phyloP scores from a whole-genome alignment of 352 stramenopile genomes.

The Aphanomyces euteiches region DNA sequence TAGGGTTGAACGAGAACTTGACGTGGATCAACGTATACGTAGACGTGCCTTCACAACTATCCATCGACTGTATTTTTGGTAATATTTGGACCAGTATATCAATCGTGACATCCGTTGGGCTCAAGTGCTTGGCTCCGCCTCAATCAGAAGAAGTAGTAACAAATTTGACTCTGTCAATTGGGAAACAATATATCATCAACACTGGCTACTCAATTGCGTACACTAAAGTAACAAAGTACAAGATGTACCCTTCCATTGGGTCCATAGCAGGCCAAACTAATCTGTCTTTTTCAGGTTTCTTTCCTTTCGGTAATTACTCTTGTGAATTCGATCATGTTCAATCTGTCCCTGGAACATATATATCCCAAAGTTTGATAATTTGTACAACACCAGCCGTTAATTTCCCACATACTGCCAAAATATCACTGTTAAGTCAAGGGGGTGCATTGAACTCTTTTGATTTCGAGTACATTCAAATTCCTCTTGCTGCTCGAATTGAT shows the following conservation, averaged over 20 bases:
- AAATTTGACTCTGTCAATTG: background rate
- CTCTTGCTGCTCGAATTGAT: background rate
- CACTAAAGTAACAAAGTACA: background rate
- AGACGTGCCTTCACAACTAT: background rate
- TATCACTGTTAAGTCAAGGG: background rate
- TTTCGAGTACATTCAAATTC: background rate
- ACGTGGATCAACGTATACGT: constrained; percentile 5
- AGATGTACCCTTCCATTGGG: background rate
- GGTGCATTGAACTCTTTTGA: background rate
- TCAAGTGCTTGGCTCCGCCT: constrained; percentile 1
- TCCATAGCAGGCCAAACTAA: constrained; percentile 11
- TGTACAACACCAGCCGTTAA: background rate
- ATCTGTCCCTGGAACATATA: background rate
- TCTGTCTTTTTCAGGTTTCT: constrained; percentile 14
- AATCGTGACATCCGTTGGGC: background rate
- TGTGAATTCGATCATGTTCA: background rate
- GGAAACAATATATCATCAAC: background rate
- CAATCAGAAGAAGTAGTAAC: background rate
- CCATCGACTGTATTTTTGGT: constrained; percentile 3
- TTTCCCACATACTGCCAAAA: background rate
- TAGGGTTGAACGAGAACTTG: constrained; percentile 5
- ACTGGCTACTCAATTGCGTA: background rate
- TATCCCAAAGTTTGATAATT: constrained; percentile 1
- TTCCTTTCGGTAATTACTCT: background rate
- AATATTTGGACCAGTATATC: background rate